phyloP scores from a whole-genome alignment of 148 eudicot species.

The Pouteria glomerata region DNA sequence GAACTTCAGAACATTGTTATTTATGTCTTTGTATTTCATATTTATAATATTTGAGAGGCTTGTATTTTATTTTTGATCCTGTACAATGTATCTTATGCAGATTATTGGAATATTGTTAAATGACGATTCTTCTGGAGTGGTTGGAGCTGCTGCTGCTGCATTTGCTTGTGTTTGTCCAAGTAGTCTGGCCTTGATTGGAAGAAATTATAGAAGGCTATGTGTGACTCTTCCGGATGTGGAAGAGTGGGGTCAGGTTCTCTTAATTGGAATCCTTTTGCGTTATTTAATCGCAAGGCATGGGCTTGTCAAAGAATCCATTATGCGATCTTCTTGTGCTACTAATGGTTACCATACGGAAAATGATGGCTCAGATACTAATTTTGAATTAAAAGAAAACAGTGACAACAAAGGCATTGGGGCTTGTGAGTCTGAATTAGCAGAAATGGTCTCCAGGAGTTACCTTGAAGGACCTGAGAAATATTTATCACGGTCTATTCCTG shows the following conservation, averaged over 20 bases:
- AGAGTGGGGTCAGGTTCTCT: slow-evolving; percentile 95
- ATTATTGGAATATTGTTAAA: slow-evolving; percentile 75
- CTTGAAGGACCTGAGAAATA: slow-evolving; percentile 92
- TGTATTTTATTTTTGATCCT: not conserved
- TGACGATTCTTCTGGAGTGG: slow-evolving; percentile 89
- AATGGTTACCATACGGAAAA: slow-evolving; percentile 22
- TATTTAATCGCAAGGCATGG: slow-evolving; percentile 92
- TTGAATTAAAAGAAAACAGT: slow-evolving; percentile 20
- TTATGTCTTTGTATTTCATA: not conserved
- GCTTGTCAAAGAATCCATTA: slow-evolving; percentile 78
- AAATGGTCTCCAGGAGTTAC: slow-evolving; percentile 68
- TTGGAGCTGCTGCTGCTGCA: slow-evolving; percentile 97
- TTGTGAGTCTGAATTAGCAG: slow-evolving; percentile 36
- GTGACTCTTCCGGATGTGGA: slow-evolving; percentile 92
- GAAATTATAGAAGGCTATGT: slow-evolving; percentile 61
- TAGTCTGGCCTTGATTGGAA: slow-evolving; percentile 73
- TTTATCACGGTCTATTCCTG: slow-evolving; percentile 48
- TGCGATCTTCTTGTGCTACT: slow-evolving; percentile 41
- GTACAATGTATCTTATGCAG: slow-evolving; percentile 41
- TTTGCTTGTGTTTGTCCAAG: slow-evolving; percentile 88
- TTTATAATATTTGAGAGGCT: slow-evolving; percentile 1
- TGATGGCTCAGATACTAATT: slow-evolving; percentile 30
- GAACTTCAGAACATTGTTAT: not conserved
- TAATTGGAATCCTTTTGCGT: slow-evolving; percentile 79
- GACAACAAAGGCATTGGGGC: slow-evolving; percentile 26